Base-by-base conservation (phyloP, 257 asterid species). In the Agastache rugosa region DNA sequence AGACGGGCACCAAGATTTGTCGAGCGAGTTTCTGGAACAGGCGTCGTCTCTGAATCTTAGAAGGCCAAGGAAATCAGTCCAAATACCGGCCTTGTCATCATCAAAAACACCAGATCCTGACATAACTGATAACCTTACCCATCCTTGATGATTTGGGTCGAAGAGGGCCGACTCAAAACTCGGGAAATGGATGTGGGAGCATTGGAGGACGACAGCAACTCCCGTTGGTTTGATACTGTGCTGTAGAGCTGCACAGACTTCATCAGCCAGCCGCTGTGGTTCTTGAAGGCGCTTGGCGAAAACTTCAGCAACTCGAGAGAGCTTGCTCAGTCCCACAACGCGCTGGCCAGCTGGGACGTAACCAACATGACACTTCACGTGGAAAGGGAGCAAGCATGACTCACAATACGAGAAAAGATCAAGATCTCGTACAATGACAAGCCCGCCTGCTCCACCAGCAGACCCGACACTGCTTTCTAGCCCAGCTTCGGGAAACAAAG, bases 331-430 rank as follows among this genome's bases (percentile, higher is more conserved):
- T 67, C 99, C 99, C 42, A 94, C 87, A 5, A 94, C 97, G 45
- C 87, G 85, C 29, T 87, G 89, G 31, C 93, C 91, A 1, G 97
- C 87, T 3, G 99, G 97, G 31, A 94, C 86, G 39, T 94, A 94
- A 37, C 99, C 97, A 17, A 94, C 87, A 5, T 94, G 98, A 48
- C 99, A 94, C 81, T 87, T 92, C 31, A 94, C 88, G 69, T 90
- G 97, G 85, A 94, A 94, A 0, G 99, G 99, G 27, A 94, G 94
- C 85, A 94, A 82, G 88, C 99, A 94, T 71, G 96, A 92, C 79
- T 92, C 97, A 19, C 99, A 94, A 35, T 90, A 87, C 0, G 99
- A 92, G 83, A 90, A 94, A 72, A 92, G 87, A 80, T 94, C 93
- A n/a, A 94, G 86, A 85, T 94, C 98, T 39, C 99, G 95, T 25